Base-by-base conservation (phyloP, 108 stramenopile species). In the Bacterosira constricta region DNA sequence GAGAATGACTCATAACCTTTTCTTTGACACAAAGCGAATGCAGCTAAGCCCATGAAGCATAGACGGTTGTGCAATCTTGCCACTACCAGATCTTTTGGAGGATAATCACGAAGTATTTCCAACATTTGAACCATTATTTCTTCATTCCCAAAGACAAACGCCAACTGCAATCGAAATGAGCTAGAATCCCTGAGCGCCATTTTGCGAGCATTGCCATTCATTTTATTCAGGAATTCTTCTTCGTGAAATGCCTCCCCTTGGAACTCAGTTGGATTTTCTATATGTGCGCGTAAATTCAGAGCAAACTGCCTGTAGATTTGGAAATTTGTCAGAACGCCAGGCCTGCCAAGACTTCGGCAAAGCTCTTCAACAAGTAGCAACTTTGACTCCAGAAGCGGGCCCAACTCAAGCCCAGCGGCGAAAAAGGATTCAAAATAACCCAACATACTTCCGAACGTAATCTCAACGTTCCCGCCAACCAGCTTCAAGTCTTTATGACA, bases 111-210 rank as follows among this genome's bases (percentile, higher is more conserved):
- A 8, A 76, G 50, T 18, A 37, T 44, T 13, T 64, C 69, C 20
- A 81, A 17, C 74, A 81, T 70, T 6, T 15, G 50, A 0, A 36
- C 58, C 80, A 81, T 81, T 9, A 35, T 35, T 15, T 44, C 57
- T 42, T 31, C 5, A 42, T 81, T 75, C 11, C 52, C 47, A 65
- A 76, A 81, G n/a, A 76, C 63, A 37, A 70, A 67, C 30, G 80
- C 74, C 27, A 76, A 53, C 62, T 59, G 45, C 47, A 81, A 46
- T 27, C 69, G 56, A 58, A 51, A 70, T 2, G 60, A 45, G 18
- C 61, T 58, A 39, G 74, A 46, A 29, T 81, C 80, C 6, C 80
- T 74, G 45, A 63, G 42, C 0, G 68, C 65, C 75, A 80, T 80
- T 17, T 45, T 39, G 41, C 53, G 31, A 20, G 11, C 45, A 34